A percentile compares a stretch with the other conserved stretches of the same genome.
Evolutionary conservation across 768 basidiomycete genomes (phyloP).

Genomic region (Sporobolomyces phaffii): DNA sequence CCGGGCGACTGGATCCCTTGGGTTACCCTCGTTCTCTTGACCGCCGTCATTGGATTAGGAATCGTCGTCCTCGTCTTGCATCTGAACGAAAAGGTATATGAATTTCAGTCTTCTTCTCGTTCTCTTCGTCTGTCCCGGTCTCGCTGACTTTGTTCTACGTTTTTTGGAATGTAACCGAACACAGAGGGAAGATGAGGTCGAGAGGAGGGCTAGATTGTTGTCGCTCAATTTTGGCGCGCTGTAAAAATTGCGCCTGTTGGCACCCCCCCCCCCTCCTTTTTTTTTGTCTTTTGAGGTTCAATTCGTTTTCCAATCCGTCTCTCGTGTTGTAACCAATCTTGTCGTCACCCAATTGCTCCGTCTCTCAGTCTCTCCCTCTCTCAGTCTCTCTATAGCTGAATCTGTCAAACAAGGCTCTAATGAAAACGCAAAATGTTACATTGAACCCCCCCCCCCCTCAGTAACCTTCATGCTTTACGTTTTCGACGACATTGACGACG

Average conservation of each 20-base stretch:
- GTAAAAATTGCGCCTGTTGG: too few relatives aligned
- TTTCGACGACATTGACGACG: too few relatives aligned
- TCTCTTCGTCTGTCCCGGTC: not conserved
- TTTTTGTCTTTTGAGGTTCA: not conserved
- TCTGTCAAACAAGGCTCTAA: too few relatives aligned
- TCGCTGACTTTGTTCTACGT: conserved; percentile 9
- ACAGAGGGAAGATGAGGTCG: conserved; percentile 88
- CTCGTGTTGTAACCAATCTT: too few relatives aligned
- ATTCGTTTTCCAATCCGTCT: not conserved
- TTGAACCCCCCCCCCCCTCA: too few relatives aligned
- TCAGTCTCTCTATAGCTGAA: too few relatives aligned
- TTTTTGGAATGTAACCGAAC: not conserved
- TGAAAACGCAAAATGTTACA: too few relatives aligned
- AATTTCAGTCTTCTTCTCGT: not conserved
- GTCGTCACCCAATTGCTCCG: too few relatives aligned
- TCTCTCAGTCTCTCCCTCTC: too few relatives aligned
- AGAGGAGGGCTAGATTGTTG: conserved; percentile 79
- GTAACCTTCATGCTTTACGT: too few relatives aligned
- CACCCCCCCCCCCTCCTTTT: not conserved
- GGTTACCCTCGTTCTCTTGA: conserved; percentile 84
- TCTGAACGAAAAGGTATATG: conserved; percentile 79
- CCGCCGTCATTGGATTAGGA: conserved; percentile 65
- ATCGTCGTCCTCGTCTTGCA: conserved; percentile 79
- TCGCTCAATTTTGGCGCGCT: conserved; percentile 96
- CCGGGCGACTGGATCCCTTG: conserved; percentile 97